Conservation (phyloP, 257 asterid genomes). For the Mentha longifolia region DNA sequence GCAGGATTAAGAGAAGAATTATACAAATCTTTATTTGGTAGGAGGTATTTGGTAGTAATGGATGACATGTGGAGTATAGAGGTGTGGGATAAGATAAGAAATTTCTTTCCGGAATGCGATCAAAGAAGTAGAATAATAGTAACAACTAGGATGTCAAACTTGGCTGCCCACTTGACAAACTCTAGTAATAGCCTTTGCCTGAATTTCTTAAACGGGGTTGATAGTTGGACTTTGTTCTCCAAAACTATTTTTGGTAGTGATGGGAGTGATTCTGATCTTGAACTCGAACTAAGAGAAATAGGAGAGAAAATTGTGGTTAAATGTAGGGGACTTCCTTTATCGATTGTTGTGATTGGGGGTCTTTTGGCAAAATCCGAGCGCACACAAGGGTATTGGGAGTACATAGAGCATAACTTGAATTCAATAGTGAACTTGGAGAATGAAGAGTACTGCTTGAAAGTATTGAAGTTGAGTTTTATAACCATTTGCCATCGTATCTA, state of each 20-base stretch:
- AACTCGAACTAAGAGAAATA: background rate
- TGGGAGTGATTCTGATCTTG: background rate
- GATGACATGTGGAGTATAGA: slow-evolving; percentile 8
- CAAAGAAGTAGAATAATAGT: background rate
- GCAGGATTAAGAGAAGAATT: no score
- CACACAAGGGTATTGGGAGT: background rate
- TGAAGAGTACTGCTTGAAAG: background rate
- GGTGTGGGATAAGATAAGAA: no score
- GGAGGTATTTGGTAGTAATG: background rate
- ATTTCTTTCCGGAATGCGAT: background rate
- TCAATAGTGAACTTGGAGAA: background rate
- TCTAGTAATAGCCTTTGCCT: background rate
- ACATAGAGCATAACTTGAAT: background rate
- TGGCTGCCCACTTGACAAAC: background rate
- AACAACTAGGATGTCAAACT: background rate
- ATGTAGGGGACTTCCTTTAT: background rate
- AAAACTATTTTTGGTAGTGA: background rate
- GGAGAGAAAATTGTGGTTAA: background rate
- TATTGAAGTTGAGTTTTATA: background rate
- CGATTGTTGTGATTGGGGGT: background rate
- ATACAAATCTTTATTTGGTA: background rate
- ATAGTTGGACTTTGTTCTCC: background rate
- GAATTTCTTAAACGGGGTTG: background rate
- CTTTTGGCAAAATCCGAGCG: background rate
- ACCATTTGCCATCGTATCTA: background rate